A percentile compares a stretch with the other conserved stretches of the same genome.
Evolutionary conservation across 2,329 filamentous ascomycete genomes (phyloP).

Genomic region (Fusarium globosum): DNA sequence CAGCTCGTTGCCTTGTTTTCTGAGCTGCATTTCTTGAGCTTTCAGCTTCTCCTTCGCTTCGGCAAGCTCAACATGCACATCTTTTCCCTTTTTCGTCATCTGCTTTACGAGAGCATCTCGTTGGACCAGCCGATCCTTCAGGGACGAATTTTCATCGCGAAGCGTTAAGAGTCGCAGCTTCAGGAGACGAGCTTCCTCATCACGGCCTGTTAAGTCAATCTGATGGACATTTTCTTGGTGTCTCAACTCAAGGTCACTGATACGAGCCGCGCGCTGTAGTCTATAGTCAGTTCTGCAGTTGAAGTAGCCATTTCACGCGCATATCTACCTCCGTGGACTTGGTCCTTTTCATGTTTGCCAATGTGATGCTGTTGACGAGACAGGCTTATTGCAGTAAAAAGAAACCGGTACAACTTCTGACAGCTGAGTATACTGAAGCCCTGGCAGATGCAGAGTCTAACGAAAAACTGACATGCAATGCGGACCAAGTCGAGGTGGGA

Average conservation of each 20-base stretch:
- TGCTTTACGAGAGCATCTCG: constrained; percentile 69
- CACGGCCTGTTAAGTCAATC: constrained; percentile 75
- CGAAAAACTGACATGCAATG: constrained; percentile 13
- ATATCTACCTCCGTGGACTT: constrained; percentile 46
- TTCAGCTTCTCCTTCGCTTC: constrained; percentile 55
- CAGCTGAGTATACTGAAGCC: constrained; percentile 1
- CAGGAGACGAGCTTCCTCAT: constrained; percentile 78
- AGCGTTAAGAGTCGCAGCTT: constrained; percentile 76
- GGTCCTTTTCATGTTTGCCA: constrained; percentile 44
- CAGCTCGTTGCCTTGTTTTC: constrained; percentile 61
- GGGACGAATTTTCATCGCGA: constrained; percentile 76
- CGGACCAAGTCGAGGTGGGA: constrained; percentile 31
- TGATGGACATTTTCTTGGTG: constrained; percentile 74
- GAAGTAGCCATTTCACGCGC: constrained; percentile 37
- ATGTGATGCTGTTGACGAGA: constrained; percentile 1
- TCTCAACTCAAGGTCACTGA: constrained; percentile 73
- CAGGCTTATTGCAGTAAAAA: background rate
- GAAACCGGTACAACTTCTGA: background rate
- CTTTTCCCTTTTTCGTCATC: constrained; percentile 55
- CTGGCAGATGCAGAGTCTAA: constrained; percentile 7
- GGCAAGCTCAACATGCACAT: constrained; percentile 56
- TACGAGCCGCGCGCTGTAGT: constrained; percentile 56
- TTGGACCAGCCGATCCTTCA: constrained; percentile 71
- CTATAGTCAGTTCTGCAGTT: constrained; percentile 33
- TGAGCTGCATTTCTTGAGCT: constrained; percentile 60